Conservation (phyloP, 345 rosid genomes). For the Arabidopsis arenosa region DNA sequence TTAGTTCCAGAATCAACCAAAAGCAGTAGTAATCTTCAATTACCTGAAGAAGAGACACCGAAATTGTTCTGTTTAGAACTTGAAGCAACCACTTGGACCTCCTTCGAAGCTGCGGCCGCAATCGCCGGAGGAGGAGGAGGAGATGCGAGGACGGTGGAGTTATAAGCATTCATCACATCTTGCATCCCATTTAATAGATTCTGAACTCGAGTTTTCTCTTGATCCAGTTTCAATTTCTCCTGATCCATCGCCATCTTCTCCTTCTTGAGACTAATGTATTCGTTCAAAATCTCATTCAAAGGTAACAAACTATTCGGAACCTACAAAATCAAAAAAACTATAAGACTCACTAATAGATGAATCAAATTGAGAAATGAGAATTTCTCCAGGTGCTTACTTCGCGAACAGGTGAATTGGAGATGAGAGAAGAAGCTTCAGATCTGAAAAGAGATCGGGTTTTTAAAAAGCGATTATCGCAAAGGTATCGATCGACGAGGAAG, state of each 20-base stretch:
- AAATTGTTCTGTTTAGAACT: slow-evolving; percentile 20
- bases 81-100: slow-evolving; percentile 17
- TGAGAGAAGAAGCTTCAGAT: slow-evolving; percentile 78
- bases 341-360: not conserved
- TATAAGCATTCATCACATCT: slow-evolving; percentile 70
- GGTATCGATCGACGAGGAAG: slow-evolving; percentile 88
- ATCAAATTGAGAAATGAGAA: not conserved
- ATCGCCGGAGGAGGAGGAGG: slow-evolving; percentile 31
- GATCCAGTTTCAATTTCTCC: slow-evolving; percentile 70
- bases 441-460: slow-evolving; percentile 73
- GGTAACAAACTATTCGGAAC: slow-evolving; percentile 86
- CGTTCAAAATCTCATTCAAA: slow-evolving; percentile 73
- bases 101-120: not conserved
- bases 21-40: not conserved
- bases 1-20: not conserved
- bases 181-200: slow-evolving; percentile 78
- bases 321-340: slow-evolving; percentile 37
- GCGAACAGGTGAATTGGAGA: slow-evolving; percentile 73
- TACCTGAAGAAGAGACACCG: slow-evolving; percentile 38
- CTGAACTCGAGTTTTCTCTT: slow-evolving; percentile 69
- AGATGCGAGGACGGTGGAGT: slow-evolving; percentile 43
- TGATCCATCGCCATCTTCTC: slow-evolving; percentile 71
- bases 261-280: slow-evolving; percentile 80
- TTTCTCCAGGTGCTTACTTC: slow-evolving; percentile 52
- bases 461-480: slow-evolving; percentile 69